Conservation (phyloP, 2,329 filamentous ascomycete genomes). For the Cladosporium cucumerinum region DNA sequence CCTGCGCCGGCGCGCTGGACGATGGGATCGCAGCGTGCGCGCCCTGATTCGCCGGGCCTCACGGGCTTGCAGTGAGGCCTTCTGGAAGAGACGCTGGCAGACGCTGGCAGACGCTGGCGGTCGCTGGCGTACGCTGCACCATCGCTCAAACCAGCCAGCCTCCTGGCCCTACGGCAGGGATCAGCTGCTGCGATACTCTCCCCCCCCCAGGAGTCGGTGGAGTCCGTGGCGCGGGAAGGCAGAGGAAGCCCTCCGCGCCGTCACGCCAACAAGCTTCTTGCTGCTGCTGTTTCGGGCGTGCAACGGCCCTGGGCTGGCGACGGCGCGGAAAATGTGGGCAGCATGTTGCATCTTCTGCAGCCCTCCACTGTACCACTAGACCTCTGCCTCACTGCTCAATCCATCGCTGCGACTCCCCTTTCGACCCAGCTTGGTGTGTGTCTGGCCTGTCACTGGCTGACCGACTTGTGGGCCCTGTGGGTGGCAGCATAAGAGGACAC, state of each 20-base stretch:
- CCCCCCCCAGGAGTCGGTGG: constrained; percentile 5
- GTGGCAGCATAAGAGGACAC: constrained; percentile 26
- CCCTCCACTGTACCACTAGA: constrained; percentile 35
- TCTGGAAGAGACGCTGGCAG: constrained; percentile 22
- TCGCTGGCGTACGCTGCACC: constrained; percentile 17
- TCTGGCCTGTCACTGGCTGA: constrained; percentile 34
- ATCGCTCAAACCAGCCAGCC: constrained; percentile 25
- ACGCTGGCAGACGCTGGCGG: not conserved
- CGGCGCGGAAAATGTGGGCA: constrained; percentile 27
- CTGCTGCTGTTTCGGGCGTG: constrained; percentile 31
- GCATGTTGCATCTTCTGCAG: constrained; percentile 31
- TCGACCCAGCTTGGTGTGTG: constrained; percentile 32
- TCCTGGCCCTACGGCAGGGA: constrained; percentile 35
- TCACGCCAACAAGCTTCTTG: constrained; percentile 34
- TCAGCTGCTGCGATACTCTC: constrained; percentile 24
- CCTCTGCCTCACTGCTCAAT: constrained; percentile 34
- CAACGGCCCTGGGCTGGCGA: constrained; percentile 29
- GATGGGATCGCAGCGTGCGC: constrained; percentile 31
- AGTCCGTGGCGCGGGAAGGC: constrained; percentile 11
- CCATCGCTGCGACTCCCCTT: constrained; percentile 26
- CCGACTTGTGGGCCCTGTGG: constrained; percentile 20
- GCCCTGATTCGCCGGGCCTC: constrained; percentile 21
- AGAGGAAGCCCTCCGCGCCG: constrained; percentile 33
- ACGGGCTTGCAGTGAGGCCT: constrained; percentile 16
- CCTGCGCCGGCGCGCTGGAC: constrained; percentile 25